A percentile compares a stretch with the other conserved stretches of the same genome.
Conservation (phyloP, 129 eudicot genomes). For the Oenanthe sinensis region DNA sequence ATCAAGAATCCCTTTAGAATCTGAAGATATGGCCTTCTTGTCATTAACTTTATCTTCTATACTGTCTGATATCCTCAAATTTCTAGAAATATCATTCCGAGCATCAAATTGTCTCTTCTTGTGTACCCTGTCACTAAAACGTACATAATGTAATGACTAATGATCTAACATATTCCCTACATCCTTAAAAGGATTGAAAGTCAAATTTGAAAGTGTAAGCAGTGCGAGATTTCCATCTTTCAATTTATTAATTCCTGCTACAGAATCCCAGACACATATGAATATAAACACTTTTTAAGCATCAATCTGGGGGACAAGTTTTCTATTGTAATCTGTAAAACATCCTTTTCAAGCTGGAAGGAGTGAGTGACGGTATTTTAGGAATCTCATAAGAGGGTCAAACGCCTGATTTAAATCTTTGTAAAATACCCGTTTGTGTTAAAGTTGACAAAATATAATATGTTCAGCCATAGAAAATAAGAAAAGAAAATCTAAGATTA, state of each 20-base stretch:
- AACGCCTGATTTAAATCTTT: not conserved
- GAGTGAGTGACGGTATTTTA: not conserved
- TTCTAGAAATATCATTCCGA: conserved; percentile 46
- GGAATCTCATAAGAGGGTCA: not conserved
- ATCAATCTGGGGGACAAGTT: not conserved
- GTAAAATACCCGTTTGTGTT: not conserved
- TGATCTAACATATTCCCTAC: not conserved
- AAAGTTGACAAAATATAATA: not conserved
- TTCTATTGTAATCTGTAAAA: not conserved
- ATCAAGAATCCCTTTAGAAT: conserved; percentile 33
- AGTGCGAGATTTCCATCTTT: not conserved
- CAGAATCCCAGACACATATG: not conserved
- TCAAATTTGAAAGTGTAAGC: not conserved
- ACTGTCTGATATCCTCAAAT: conserved; percentile 46
- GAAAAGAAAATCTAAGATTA: not conserved
- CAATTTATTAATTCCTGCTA: not conserved
- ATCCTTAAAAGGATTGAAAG: not conserved
- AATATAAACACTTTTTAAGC: not conserved
- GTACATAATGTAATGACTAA: not conserved
- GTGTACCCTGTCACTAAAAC: conserved; percentile 42
- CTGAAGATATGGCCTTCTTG: conserved; percentile 33
- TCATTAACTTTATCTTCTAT: conserved; percentile 35
- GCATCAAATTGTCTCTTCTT: conserved; percentile 47
- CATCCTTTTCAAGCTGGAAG: not conserved
- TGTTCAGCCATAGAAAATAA: not conserved